Percentiles rank a stretch among this genome's conserved stretches.
Conservation (phyloP, 129 eudicot species). For the Pittosporum tobira region DNA sequence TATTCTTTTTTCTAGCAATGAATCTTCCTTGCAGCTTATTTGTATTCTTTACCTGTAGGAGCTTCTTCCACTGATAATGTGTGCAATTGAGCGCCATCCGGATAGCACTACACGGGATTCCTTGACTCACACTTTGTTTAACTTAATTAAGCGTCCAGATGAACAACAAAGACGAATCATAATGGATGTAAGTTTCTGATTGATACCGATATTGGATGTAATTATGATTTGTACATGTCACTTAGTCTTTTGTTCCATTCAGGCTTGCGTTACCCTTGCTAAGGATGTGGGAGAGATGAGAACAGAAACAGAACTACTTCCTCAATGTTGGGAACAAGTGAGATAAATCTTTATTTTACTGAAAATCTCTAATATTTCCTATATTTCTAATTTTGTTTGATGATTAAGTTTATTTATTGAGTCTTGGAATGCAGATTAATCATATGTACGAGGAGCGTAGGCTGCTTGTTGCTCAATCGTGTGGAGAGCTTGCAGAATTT, state of each 20-base stretch:
- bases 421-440: constrained; percentile 54
- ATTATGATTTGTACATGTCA: not conserved
- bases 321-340: constrained; percentile 99
- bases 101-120: constrained; percentile 84
- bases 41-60: constrained; percentile 46
- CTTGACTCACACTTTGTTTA: constrained; percentile 87
- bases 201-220: constrained; percentile 7
- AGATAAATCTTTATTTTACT: constrained; percentile 18
- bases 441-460: constrained; percentile 96
- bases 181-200: constrained; percentile 71
- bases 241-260: constrained; percentile 17
- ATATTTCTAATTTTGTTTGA: constrained; percentile 2
- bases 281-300: constrained; percentile 87
- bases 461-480: constrained; percentile 98
- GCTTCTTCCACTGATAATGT: constrained; percentile 97
- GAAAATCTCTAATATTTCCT: not conserved
- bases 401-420: constrained; percentile 5
- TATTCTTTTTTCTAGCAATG: not conserved
- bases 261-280: constrained; percentile 97
- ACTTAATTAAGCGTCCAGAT: constrained; percentile 95
- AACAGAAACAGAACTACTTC: constrained; percentile 94
- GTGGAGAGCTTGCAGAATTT: constrained; percentile 91
- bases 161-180: constrained; percentile 86
- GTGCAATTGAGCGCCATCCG: constrained; percentile 97
- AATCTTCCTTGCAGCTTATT: constrained; percentile 9